These are phyloP conservation scores for Pneumocystis oryctolagi DNA, from an alignment of 1,139 yeast species.

Conservation along the genomic window DNA sequence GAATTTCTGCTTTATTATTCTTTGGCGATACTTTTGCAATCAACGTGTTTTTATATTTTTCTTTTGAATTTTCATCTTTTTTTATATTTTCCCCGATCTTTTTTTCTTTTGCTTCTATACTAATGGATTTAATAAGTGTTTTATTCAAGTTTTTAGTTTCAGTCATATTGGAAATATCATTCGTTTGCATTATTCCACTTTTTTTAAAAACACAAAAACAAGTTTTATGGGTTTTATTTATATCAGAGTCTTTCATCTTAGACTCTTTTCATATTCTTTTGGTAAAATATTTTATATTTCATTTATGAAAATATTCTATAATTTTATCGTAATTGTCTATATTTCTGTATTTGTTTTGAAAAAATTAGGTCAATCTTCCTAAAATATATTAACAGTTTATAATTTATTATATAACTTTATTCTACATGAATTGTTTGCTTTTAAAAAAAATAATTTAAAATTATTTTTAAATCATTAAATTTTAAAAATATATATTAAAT, in stretches of 20 bases:
- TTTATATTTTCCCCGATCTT: background rate
- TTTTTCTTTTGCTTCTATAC: background rate
- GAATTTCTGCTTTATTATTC: background rate
- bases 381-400: background rate
- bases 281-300: background rate
- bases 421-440: too few relatives aligned
- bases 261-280: background rate
- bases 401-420: too few relatives aligned
- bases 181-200: background rate
- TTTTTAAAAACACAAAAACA: background rate
- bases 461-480: background rate
- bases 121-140: background rate
- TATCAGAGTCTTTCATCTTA: background rate
- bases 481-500: background rate
- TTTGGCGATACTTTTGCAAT: background rate
- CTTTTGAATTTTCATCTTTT: background rate
- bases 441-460: background rate
- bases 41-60: background rate
- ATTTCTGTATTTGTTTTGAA: background rate
- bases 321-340: background rate
- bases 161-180: background rate
- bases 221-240: background rate
- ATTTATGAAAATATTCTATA: background rate
- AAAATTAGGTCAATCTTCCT: background rate
- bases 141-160: background rate